Conservation (phyloP, 2,329 filamentous ascomycete species). For the Colletotrichum tropicicola region DNA sequence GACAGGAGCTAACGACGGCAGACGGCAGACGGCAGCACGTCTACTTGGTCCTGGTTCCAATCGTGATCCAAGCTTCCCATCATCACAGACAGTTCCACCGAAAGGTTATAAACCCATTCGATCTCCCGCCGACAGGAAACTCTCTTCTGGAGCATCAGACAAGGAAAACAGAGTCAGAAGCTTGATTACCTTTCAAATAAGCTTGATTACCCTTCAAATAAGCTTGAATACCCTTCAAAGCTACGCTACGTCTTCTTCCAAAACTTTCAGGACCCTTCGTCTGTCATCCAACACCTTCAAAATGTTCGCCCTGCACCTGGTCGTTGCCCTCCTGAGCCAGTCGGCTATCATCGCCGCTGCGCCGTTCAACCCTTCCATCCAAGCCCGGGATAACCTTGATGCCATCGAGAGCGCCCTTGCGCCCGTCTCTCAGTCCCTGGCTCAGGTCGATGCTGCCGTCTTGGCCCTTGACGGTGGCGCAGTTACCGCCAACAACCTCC, state of each 20-base stretch:
- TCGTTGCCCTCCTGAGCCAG: conserved; percentile 20
- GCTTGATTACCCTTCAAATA: neutral
- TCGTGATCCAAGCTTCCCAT: neutral
- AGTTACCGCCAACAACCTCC: conserved; percentile 23
- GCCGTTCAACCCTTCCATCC: neutral
- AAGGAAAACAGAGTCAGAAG: conserved; percentile 24
- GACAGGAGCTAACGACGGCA: neutral
- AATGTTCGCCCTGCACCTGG: conserved; percentile 9
- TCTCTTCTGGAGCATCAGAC: conserved; percentile 15
- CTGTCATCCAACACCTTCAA: conserved; percentile 1
- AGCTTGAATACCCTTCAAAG: too few relatives aligned
- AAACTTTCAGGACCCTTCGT: conserved; percentile 16
- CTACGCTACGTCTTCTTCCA: neutral
- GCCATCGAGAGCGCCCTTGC: conserved; percentile 15
- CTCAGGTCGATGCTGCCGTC: conserved; percentile 16
- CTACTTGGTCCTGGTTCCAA: neutral
- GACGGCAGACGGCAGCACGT: too few relatives aligned
- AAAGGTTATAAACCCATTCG: conserved; percentile 27
- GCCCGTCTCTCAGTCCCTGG: conserved; percentile 13
- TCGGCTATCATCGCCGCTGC: conserved; percentile 13
- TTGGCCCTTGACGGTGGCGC: conserved; percentile 16
- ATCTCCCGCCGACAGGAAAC: conserved; percentile 3
- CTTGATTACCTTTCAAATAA: conserved; percentile 4
- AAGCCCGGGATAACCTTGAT: conserved; percentile 8
- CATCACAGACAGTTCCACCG: neutral